Base-by-base conservation (phyloP, 805 yeast genomes). In the Ogataea pignaliae region DNA sequence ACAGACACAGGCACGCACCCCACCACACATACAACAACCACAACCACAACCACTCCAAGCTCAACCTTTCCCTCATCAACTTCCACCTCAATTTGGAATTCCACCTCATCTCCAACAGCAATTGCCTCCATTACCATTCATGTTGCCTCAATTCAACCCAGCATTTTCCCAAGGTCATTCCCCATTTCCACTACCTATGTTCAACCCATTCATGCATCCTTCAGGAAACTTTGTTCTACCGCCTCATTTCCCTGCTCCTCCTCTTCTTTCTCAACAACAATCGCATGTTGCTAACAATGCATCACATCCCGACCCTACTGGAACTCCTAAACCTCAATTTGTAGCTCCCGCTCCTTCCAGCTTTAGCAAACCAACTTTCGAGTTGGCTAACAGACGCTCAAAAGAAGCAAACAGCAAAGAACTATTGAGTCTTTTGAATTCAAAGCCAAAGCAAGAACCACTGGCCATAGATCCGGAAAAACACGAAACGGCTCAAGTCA, bases 331-430 rank as follows among this genome's bases (percentile, higher is more conserved):
- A 36, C 50, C 43, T 36, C 45, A 43, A 40, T 39, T 46, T 3
- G 40, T 40, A 31, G 63, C 64, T 7, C 69, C 69, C 28, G 59
- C 59, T 15, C 62, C 66, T 9, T 61, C 64, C 2, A 47, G 63
- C 2, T 54, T 66, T 32, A 56, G 54, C 37, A 65, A 59, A 43
- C 69, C 70, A n/a, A 54, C 55, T 13, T 55, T 62, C 42, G 56
- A 42, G 11, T 45, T 58, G 12, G 45, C 54, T 12, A 53, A 54
- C 42, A 52, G 52, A 30, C 58, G 60, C 39, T 57, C 66, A n/a
- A 61, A 59, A 34, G 62, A 56, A 42, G 52, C 64, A 1, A 57
- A 65, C 40, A 58, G 66, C 42, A 61, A 59, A 39, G 62, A 64
- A 45, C 40, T 66, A 29, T 45, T 66, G 42, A 56, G 61, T 36